phyloP scores from a whole-genome alignment of 345 rosid species.

The Bretschneidera sinensis region DNA sequence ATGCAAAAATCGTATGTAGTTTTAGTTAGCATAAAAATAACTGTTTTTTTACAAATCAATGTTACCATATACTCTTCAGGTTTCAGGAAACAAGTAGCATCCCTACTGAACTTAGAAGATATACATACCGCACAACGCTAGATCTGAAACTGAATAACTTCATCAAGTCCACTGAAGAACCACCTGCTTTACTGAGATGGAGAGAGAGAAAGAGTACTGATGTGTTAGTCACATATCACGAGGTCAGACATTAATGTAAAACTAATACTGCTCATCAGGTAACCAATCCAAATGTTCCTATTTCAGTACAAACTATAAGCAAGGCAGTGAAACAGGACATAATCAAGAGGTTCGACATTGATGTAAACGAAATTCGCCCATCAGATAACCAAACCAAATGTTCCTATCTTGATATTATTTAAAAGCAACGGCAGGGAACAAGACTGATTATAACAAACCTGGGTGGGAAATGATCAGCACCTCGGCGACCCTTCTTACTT shows the following conservation, averaged over 20 bases:
- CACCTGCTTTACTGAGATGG: slow-evolving; percentile 64
- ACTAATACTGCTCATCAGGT: not conserved
- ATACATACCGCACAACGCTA: slow-evolving; percentile 67
- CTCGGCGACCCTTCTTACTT: slow-evolving; percentile 85
- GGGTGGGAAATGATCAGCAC: slow-evolving; percentile 56
- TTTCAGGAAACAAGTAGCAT: not conserved
- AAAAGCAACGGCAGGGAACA: not conserved
- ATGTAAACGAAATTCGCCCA: too few species aligned
- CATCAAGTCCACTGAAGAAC: slow-evolving; percentile 72
- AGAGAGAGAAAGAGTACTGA: not conserved
- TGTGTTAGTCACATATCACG: not conserved
- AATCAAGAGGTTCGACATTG: not conserved
- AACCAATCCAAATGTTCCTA: not conserved
- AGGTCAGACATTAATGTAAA: not conserved
- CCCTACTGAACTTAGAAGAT: not conserved
- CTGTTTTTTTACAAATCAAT: too few species aligned
- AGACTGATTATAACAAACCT: slow-evolving; percentile 38
- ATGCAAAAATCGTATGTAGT: too few species aligned
- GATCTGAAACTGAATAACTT: slow-evolving; percentile 83
- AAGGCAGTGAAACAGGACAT: not conserved
- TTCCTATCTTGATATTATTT: not conserved
- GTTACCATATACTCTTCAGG: not conserved
- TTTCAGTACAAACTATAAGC: not conserved
- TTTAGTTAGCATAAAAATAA: too few species aligned
- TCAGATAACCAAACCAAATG: not conserved